A percentile compares a stretch with the other conserved stretches of the same genome.
Conservation (phyloP, 768 basidiomycete species). For the Lyophyllum semitale region DNA sequence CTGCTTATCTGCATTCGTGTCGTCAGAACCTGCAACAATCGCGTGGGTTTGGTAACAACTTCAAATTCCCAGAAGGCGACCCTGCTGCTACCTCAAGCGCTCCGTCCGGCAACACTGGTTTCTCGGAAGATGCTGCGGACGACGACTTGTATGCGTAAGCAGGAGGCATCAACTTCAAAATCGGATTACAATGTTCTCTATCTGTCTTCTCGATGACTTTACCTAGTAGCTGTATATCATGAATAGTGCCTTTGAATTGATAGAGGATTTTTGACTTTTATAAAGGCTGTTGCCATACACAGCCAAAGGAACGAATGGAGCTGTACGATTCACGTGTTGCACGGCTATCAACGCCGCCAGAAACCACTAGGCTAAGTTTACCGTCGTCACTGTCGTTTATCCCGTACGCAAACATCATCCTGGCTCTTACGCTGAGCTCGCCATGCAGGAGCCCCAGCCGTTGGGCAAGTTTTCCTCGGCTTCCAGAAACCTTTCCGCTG, state of each 20-base stretch:
- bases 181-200: constrained; percentile 1
- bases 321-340: constrained; percentile 5
- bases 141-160: constrained; percentile 88
- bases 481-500: constrained; percentile 58
- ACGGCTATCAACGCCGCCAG: no score
- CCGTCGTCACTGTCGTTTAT: not conserved
- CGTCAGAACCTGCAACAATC: constrained; percentile 84
- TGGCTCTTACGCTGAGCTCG: constrained; percentile 6
- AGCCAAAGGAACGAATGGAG: constrained; percentile 6
- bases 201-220: not conserved
- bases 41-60: constrained; percentile 89
- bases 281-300: constrained; percentile 3
- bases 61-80: constrained; percentile 94
- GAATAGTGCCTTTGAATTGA: constrained; percentile 6
- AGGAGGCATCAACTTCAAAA: constrained; percentile 8
- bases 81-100: constrained; percentile 42
- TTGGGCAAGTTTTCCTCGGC: constrained; percentile 33
- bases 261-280: constrained; percentile 6
- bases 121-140: constrained; percentile 84
- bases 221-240: not conserved
- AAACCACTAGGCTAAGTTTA: not conserved
- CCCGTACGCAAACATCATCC: not conserved
- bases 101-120: constrained; percentile 65
- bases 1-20: constrained; percentile 13
- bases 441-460: constrained; percentile 11